Evolutionary conservation across 208 protist species (phyloP).

Genomic region (Vickermania ingenoplastis): DNA sequence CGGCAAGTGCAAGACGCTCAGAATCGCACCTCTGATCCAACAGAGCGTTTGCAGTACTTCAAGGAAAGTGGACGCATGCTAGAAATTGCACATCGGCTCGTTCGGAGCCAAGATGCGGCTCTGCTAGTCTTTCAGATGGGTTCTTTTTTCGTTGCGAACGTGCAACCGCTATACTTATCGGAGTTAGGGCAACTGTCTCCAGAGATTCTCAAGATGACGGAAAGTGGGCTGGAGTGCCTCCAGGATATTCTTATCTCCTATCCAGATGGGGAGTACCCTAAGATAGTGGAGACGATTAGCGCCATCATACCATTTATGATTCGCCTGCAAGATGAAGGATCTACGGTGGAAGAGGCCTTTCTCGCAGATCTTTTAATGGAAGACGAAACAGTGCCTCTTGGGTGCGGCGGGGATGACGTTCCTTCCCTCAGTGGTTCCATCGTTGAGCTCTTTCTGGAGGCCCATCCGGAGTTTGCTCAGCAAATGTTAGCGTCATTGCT

Average conservation of each 20-base stretch:
- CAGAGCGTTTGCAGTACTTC: background rate
- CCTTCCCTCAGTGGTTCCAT: conserved; percentile 22
- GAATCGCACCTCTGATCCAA: background rate
- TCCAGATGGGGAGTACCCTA: background rate
- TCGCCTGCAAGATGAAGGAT: background rate
- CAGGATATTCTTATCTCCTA: conserved; percentile 6
- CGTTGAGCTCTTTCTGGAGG: conserved; percentile 45
- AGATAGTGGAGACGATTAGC: conserved; percentile 25
- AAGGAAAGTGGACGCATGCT: conserved; percentile 11
- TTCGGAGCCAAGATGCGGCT: conserved; percentile 19
- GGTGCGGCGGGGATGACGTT: conserved; percentile 40
- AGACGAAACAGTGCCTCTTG: conserved; percentile 46
- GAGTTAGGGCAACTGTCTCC: background rate
- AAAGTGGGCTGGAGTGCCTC: conserved; percentile 39
- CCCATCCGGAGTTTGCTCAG: conserved; percentile 1
- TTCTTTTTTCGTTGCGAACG: conserved; percentile 16
- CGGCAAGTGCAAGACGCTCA: conserved; percentile 3
- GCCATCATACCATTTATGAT: conserved; percentile 21
- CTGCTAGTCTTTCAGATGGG: conserved; percentile 17
- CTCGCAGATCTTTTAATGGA: conserved; percentile 32
- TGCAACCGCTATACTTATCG: conserved; percentile 8
- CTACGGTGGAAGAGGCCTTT: background rate
- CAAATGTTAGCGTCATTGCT: background rate
- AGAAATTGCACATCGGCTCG: conserved; percentile 20
- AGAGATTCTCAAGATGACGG: conserved; percentile 4